phyloP scores from a whole-genome alignment of 345 rosid species.

The Turritis glabra region DNA sequence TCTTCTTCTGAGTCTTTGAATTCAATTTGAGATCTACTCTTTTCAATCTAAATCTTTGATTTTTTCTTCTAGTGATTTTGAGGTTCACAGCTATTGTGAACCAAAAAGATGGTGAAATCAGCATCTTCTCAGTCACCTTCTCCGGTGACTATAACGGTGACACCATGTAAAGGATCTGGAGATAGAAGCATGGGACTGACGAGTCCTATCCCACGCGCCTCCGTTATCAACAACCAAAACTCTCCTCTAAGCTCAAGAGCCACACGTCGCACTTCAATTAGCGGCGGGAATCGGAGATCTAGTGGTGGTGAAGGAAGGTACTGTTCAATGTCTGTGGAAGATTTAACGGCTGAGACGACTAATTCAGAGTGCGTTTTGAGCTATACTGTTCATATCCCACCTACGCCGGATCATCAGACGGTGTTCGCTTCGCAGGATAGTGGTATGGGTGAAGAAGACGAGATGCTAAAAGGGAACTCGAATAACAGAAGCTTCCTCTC shows the following conservation, averaged over 20 bases:
- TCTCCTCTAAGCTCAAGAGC: constrained; percentile 59
- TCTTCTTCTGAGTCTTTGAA: neutral
- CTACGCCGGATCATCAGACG: constrained; percentile 78
- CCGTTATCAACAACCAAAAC: constrained; percentile 55
- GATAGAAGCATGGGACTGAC: constrained; percentile 69
- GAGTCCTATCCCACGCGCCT: constrained; percentile 65
- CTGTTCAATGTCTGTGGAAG: constrained; percentile 55
- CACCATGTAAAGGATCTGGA: constrained; percentile 69
- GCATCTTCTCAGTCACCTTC: constrained; percentile 55
- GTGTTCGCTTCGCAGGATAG: constrained; percentile 55
- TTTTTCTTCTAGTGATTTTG: neutral
- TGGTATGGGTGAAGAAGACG: constrained; percentile 37
- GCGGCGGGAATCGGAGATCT: constrained; percentile 46
- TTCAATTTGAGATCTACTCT: constrained; percentile 6
- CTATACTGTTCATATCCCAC: constrained; percentile 78
- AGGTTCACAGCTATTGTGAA: neutral
- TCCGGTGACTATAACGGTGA: constrained; percentile 73
- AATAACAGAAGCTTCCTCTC: constrained; percentile 53
- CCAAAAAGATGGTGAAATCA: constrained; percentile 50
- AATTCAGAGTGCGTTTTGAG: constrained; percentile 55
- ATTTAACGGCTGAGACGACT: constrained; percentile 38
- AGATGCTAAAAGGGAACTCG: constrained; percentile 23
- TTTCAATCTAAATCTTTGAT: neutral
- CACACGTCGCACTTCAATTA: constrained; percentile 42
- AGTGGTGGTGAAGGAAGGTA: constrained; percentile 59